These are phyloP conservation scores for Brassica hybrid DNA, from an alignment of 441 rosid species.

Conservation along the genomic window DNA sequence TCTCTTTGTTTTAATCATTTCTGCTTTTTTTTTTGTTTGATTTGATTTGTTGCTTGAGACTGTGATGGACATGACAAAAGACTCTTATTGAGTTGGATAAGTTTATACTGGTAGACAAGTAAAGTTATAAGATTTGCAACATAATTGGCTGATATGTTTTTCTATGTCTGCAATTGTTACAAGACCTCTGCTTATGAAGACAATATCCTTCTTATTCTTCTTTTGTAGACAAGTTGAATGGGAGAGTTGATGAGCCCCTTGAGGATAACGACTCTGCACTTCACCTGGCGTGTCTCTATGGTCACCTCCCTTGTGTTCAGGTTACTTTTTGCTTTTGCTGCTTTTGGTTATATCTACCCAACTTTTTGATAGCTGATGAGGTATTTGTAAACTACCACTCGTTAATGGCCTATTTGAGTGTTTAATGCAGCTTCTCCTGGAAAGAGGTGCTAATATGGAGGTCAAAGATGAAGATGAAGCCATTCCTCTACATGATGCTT, in stretches of 20 bases:
- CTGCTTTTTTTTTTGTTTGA: slow-evolving; percentile 9
- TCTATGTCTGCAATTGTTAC: neutral
- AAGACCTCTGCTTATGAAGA: neutral
- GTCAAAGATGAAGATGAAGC: slow-evolving; percentile 91
- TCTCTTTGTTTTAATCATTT: neutral
- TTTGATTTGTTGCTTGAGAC: slow-evolving; percentile 12
- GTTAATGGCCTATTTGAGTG: no score
- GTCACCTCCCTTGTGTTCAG: slow-evolving; percentile 81
- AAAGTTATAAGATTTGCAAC: slow-evolving; percentile 3
- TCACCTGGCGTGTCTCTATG: slow-evolving; percentile 87
- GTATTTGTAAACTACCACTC: no score
- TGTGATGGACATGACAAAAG: neutral
- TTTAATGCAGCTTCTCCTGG: slow-evolving; percentile 68
- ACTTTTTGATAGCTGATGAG: no score
- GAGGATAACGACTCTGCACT: slow-evolving; percentile 94
- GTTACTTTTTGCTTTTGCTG: slow-evolving; percentile 36
- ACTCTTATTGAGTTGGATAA: neutral
- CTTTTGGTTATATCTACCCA: neutral
- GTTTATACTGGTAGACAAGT: neutral
- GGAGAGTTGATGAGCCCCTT: slow-evolving; percentile 79
- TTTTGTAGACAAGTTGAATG: slow-evolving; percentile 67
- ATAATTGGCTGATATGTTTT: neutral
- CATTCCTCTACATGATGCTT: slow-evolving; percentile 91
- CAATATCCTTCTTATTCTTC: neutral
- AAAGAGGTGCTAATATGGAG: slow-evolving; percentile 87